These are phyloP conservation scores for Nakazawaea anatomiae DNA, from an alignment of 805 yeast genomes.

Conservation along the genomic window DNA sequence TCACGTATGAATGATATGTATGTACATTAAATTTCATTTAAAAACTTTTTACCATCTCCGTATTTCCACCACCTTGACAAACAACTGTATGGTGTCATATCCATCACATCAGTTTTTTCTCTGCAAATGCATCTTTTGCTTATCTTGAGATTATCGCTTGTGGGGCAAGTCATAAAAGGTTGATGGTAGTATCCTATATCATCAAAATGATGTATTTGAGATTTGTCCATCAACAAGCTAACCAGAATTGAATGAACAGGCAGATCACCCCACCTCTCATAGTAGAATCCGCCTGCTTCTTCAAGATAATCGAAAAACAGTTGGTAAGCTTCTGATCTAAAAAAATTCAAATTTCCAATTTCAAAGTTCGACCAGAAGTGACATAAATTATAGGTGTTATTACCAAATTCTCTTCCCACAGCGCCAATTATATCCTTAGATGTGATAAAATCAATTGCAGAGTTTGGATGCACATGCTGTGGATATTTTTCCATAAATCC, in stretches of 20 bases:
- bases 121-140: constrained; percentile 58
- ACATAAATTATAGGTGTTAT: constrained; percentile 67
- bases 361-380: constrained; percentile 90
- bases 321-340: constrained; percentile 57
- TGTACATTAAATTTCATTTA: constrained; percentile 30
- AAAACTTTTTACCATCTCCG: constrained; percentile 54
- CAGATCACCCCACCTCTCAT: constrained; percentile 95
- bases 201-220: constrained; percentile 69
- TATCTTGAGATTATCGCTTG: constrained; percentile 38
- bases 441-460: constrained; percentile 51
- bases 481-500: constrained; percentile 55
- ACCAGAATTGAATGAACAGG: constrained; percentile 80
- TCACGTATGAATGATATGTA: neutral
- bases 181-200: constrained; percentile 77
- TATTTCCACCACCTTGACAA: constrained; percentile 71
- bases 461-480: constrained; percentile 57
- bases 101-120: constrained; percentile 34
- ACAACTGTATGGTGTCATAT: constrained; percentile 50
- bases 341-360: constrained; percentile 65
- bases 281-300: constrained; percentile 68
- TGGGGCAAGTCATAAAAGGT: constrained; percentile 64
- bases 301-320: constrained; percentile 61
- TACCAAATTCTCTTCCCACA: constrained; percentile 37
- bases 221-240: constrained; percentile 48
- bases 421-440: constrained; percentile 44